Percentiles rank a stretch among this genome's conserved stretches.
phyloP scores from a whole-genome alignment of 306 rosid genomes.

The Sophora flavescens region DNA sequence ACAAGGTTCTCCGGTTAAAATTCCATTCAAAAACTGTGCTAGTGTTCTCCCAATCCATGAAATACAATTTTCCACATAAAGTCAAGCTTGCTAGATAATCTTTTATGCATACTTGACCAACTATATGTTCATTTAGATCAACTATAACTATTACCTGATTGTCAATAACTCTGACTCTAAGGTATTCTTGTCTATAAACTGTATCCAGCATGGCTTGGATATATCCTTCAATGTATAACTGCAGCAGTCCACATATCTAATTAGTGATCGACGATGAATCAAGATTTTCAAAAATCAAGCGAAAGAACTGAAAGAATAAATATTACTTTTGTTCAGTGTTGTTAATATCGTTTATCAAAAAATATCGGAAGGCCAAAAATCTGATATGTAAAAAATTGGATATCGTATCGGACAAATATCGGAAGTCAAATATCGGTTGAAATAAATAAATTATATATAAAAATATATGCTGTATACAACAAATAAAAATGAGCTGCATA shows the following conservation, averaged over 20 bases:
- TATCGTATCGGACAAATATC: no score
- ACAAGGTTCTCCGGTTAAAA: slow-evolving; percentile 16
- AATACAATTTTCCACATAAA: slow-evolving; percentile 28
- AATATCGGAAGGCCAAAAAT: no score
- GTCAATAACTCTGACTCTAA: slow-evolving; percentile 88
- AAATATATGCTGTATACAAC: no score
- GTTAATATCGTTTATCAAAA: no score
- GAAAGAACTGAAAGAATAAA: slow-evolving; percentile 16
- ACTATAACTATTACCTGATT: slow-evolving; percentile 66
- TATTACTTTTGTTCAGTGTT: no score
- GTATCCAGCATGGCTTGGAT: slow-evolving; percentile 98
- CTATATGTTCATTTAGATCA: slow-evolving; percentile 35
- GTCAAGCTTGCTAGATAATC: slow-evolving; percentile 30
- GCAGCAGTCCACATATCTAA: slow-evolving; percentile 55
- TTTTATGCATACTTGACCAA: slow-evolving; percentile 24
- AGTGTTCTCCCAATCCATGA: slow-evolving; percentile 34
- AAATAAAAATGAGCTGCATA: no score
- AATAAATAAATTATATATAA: no score
- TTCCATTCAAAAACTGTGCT: slow-evolving; percentile 12
- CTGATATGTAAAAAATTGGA: no score
- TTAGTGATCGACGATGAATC: slow-evolving; percentile 27
- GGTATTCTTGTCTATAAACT: slow-evolving; percentile 86
- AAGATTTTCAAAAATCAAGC: slow-evolving; percentile 33
- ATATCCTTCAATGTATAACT: slow-evolving; percentile 97
- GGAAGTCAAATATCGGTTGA: no score